phyloP scores from a whole-genome alignment of 2,329 filamentous ascomycete species.

The Botrytis galanthina region DNA sequence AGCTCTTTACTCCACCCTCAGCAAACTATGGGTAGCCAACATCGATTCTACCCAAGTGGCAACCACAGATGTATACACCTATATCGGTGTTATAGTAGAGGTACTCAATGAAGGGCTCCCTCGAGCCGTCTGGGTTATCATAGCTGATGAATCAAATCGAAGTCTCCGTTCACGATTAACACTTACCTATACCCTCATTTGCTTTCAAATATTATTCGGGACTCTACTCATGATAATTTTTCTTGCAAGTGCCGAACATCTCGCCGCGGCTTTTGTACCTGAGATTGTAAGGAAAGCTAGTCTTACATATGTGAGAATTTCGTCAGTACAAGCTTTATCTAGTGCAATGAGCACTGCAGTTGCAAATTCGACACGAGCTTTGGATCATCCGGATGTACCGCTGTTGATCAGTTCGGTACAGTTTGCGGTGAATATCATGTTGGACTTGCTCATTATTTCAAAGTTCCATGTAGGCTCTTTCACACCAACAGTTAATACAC shows the following conservation, averaged over 20 bases:
- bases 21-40: slow-evolving; percentile 68
- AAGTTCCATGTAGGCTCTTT: slow-evolving; percentile 57
- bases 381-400: slow-evolving; percentile 69
- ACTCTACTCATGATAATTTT: slow-evolving; percentile 60
- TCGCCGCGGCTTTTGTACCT: slow-evolving; percentile 63
- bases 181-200: slow-evolving; percentile 61
- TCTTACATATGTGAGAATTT: slow-evolving; percentile 63
- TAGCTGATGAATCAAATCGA: slow-evolving; percentile 61
- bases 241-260: slow-evolving; percentile 49
- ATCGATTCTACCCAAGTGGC: slow-evolving; percentile 62
- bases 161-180: slow-evolving; percentile 50
- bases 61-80: slow-evolving; percentile 66
- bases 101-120: slow-evolving; percentile 73
- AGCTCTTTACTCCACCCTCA: slow-evolving; percentile 64
- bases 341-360: slow-evolving; percentile 64
- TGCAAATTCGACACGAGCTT: slow-evolving; percentile 57
- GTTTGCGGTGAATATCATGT: slow-evolving; percentile 63
- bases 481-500: slow-evolving; percentile 59
- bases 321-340: slow-evolving; percentile 60
- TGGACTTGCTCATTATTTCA: slow-evolving; percentile 66
- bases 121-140: slow-evolving; percentile 64
- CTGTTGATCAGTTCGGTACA: slow-evolving; percentile 63
- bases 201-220: slow-evolving; percentile 58
- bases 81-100: slow-evolving; percentile 64
- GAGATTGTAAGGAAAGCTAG: slow-evolving; percentile 53